Evolutionary conservation across 2,329 filamentous ascomycete genomes (phyloP).

Genomic region (Amphichorda felina): DNA sequence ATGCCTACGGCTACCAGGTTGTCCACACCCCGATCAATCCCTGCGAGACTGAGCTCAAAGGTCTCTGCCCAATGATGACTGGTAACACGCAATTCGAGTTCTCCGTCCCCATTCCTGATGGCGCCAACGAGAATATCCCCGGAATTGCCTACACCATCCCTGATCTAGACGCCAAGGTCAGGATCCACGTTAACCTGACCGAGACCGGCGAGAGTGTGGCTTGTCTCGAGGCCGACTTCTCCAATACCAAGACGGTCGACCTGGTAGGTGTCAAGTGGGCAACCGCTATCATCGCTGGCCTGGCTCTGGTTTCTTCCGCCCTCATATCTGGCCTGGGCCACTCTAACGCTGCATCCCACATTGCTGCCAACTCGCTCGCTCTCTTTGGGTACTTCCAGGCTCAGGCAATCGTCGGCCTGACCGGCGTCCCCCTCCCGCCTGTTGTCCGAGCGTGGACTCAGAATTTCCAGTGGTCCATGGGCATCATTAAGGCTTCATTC

Average conservation of each 20-base stretch:
- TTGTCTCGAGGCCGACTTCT: conserved; percentile 78
- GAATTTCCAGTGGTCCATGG: conserved; percentile 98
- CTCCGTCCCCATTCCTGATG: conserved; percentile 46
- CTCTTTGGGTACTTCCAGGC: conserved; percentile 92
- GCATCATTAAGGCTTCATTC: conserved; percentile 79
- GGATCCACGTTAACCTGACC: conserved; percentile 67
- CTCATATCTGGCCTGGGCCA: conserved; percentile 84
- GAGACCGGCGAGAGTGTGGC: conserved; percentile 53
- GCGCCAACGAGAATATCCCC: conserved; percentile 56
- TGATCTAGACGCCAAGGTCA: conserved; percentile 79
- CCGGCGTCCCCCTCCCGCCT: conserved; percentile 68
- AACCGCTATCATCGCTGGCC: conserved; percentile 75
- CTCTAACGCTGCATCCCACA: conserved; percentile 87
- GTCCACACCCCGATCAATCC: conserved; percentile 61
- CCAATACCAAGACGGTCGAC: conserved; percentile 87
- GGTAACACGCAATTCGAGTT: conserved; percentile 69
- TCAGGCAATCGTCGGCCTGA: conserved; percentile 83
- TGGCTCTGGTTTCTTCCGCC: conserved; percentile 75
- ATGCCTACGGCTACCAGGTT: conserved; percentile 72
- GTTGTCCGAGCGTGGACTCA: conserved; percentile 91
- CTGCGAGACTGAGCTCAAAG: conserved; percentile 56
- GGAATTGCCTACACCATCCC: conserved; percentile 81
- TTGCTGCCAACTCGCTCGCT: conserved; percentile 87
- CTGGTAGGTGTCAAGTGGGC: conserved; percentile 81
- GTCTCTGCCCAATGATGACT: conserved; percentile 84